Evolutionary conservation across 805 yeast genomes (phyloP), one percentile per base, ranked within the genome.

Genomic region (Candida arabinofermentans): DNA sequence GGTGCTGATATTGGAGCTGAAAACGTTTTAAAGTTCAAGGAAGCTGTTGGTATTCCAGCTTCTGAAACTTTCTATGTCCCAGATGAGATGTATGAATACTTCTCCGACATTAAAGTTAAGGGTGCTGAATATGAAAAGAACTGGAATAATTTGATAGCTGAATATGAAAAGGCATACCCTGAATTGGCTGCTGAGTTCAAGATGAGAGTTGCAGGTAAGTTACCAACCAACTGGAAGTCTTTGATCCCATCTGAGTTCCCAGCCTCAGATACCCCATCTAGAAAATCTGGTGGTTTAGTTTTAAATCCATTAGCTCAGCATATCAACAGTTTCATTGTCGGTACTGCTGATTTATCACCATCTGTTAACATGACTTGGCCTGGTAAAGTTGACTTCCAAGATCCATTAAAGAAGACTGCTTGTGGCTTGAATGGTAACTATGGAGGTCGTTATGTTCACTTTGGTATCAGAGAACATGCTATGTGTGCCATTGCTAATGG

Each of bases 401-500:
- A 91, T 45, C 87, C 89, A 40, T 58, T 76, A 40, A 70, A 87
- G 22, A 31, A 48, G 17, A 43, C 48, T 10, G 24, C 39, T 2
- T 48, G 51, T 47, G 82, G 82, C 33, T 71, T 86, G 54, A 44
- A 16, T 60, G 98, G 98, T 66, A 79, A 79, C 60, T 90, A 84
- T 74, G 50, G 79, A 40, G 99, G 99, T 63, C 82, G 96, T 65
- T 91, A 91, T 74, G 75, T 91, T 67, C 84, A 96, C 71, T 91
- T 83, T 67, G 99, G 99, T 80, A 96, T 91, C 54, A 83, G 99
- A 70, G 99, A 91, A 76, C 98, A 93, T 71, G 97, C 87, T 65
- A 89, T 91, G 97, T 96, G 96, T 71, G 96, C 97, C 50, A 85
- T 90, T 66, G 76, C 90, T 79, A 93, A 91, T 71, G 99, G 99